Percentiles rank a stretch among this genome's conserved stretches.
phyloP scores from a whole-genome alignment of 352 stramenopile genomes.

The Pythium rishiriense region DNA sequence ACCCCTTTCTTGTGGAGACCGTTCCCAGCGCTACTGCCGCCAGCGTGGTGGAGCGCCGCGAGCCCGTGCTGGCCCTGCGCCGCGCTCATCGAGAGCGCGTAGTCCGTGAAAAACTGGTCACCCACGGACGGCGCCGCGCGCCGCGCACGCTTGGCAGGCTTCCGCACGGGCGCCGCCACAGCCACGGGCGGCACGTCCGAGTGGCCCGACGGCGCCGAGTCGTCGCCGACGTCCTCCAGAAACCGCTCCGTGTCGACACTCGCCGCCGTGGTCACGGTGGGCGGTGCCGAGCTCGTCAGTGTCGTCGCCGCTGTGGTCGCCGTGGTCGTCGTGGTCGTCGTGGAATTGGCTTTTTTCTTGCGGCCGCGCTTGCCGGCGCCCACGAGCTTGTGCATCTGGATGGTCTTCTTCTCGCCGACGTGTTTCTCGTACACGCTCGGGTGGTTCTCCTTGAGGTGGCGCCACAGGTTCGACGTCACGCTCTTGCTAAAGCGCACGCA shows the following conservation, averaged over 20 bases:
- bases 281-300: no score
- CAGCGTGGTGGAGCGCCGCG: not conserved
- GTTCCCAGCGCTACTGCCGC: slow-evolving; percentile 12
- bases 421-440: slow-evolving; percentile 73
- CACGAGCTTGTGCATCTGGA: slow-evolving; percentile 69
- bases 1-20: no score
- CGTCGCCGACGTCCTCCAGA: slow-evolving; percentile 17
- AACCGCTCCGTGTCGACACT: slow-evolving; percentile 28
- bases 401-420: slow-evolving; percentile 70
- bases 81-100: slow-evolving; percentile 27
- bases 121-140: not conserved
- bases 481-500: slow-evolving; percentile 82
- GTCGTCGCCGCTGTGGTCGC: not conserved
- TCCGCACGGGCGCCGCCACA: not conserved
- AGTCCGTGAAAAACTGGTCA: slow-evolving; percentile 48
- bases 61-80: no score
- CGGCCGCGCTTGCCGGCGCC: slow-evolving; percentile 51
- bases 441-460: slow-evolving; percentile 81
- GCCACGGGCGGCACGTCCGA: slow-evolving; percentile 9
- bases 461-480: slow-evolving; percentile 83
- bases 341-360: slow-evolving; percentile 48
- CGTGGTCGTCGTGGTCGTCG: not conserved
- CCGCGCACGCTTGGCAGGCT: slow-evolving; percentile 41
- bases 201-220: not conserved
- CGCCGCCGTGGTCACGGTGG: no score